These are phyloP conservation scores for Lumnitzera racemosa DNA, from an alignment of 345 rosid species.

Conservation along the genomic window DNA sequence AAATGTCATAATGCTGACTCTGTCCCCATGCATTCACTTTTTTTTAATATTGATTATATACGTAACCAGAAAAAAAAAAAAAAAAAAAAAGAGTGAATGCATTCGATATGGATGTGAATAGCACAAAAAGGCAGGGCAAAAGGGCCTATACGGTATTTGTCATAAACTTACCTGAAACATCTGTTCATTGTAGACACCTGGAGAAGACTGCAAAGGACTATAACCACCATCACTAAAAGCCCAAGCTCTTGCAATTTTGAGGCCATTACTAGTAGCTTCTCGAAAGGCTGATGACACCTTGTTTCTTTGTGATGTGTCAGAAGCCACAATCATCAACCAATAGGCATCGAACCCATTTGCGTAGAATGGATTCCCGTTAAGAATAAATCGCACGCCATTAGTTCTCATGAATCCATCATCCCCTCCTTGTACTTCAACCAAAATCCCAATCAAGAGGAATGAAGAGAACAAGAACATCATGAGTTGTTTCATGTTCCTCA, in stretches of 20 bases:
- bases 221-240: constrained; percentile 57
- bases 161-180: constrained; percentile 39
- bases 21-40: too few species aligned
- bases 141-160: neutral
- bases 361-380: constrained; percentile 51
- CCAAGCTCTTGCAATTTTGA: constrained; percentile 52
- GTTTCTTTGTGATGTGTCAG: constrained; percentile 36
- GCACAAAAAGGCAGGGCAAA: neutral
- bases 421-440: constrained; percentile 16
- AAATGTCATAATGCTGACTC: too few species aligned
- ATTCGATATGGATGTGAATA: too few species aligned
- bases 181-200: constrained; percentile 45
- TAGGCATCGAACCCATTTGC: constrained; percentile 65
- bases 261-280: constrained; percentile 36
- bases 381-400: constrained; percentile 31
- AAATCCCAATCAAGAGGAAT: too few species aligned
- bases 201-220: constrained; percentile 37
- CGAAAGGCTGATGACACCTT: constrained; percentile 40
- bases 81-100: too few species aligned
- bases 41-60: too few species aligned
- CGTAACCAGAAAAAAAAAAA: too few species aligned
- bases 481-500: too few species aligned
- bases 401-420: constrained; percentile 33
- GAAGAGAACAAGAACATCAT: too few species aligned
- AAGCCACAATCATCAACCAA: constrained; percentile 50